phyloP scores from a whole-genome alignment of 176 grass and related monocot species.

The Oryza rufipogon region DNA sequence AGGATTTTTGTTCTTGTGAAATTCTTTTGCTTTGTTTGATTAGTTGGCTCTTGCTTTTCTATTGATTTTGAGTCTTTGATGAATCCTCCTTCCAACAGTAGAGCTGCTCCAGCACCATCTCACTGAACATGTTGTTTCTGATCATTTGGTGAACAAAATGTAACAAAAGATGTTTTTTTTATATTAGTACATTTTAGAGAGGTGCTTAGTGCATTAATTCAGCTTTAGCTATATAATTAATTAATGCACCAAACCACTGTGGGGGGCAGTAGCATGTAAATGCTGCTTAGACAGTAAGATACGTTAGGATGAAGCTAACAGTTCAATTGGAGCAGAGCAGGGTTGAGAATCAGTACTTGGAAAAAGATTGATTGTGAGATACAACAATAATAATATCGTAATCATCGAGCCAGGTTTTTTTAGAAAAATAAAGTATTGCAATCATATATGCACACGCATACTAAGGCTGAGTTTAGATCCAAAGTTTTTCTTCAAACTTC shows the following conservation, averaged over 20 bases:
- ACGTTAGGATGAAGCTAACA: constrained; percentile 31
- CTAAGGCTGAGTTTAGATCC: no score
- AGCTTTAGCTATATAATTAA: background rate
- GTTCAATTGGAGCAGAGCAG: background rate
- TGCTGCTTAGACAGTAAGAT: background rate
- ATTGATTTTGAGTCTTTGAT: background rate
- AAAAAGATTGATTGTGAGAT: background rate
- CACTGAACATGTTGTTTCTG: background rate
- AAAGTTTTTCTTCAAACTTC: no score
- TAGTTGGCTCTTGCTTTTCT: background rate
- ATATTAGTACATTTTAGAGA: background rate
- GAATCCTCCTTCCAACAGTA: background rate
- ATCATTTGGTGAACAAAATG: background rate
- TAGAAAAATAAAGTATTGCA: no score
- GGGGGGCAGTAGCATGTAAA: no score
- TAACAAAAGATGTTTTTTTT: no score
- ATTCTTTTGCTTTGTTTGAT: background rate
- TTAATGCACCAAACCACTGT: background rate
- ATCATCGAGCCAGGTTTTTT: background rate
- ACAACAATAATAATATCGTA: background rate
- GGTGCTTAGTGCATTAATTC: background rate
- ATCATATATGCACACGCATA: no score
- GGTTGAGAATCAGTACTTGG: background rate
- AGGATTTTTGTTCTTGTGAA: background rate
- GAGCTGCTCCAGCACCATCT: background rate